Base-by-base conservation (phyloP, 2,329 filamentous ascomycete species). In the Huntiella bhutanensis region DNA sequence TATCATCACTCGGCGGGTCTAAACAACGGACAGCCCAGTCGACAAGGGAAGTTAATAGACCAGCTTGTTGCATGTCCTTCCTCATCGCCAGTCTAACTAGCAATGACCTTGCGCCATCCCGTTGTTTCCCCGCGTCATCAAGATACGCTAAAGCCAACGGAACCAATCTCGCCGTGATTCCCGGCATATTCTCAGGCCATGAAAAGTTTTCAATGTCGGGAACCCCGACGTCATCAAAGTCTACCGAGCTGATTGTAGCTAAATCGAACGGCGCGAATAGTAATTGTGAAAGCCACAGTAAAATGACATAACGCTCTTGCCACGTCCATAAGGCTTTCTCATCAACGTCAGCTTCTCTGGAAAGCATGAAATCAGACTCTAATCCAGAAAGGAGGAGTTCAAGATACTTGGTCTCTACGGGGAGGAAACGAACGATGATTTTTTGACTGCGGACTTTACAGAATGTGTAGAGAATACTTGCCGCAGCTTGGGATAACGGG, bases 401-500 rank as follows among this genome's bases (percentile, higher is more conserved):
- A 11, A 98, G 71, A 56, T 87, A 80, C 55, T 73, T 80, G 1
- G 86, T 80, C 59, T 96, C 91, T 52, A 91, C 93, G 58, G 82
- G 88, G 53, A 98, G 67, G 57, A 96, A 95, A 37, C 84, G 76
- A 45, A 86, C 77, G 54, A 98, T 80, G 44, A 98, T 80, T 61
- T 96, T 96, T 58, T 91, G 79, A 17, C 91, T 88, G 45, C 91
- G 75, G 43, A 96, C 80, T 62, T 98, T 98, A 69, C 86, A 95
- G 51, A 98, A 80, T 0, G 80, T 80, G 58, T 96, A 96, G 33
- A 98, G 61, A 2, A 96, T 28, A 67, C 51, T 72, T 75, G 59
- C 80, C 84, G 93, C 77, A 4, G 84, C 86, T 51, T 72, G 69
- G 17, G 79, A 71, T 0, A 84, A 62, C 1, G 77, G 70, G 16